phyloP scores from a whole-genome alignment of 768 basidiomycete genomes.

The Pleurotus tuber-regium region DNA sequence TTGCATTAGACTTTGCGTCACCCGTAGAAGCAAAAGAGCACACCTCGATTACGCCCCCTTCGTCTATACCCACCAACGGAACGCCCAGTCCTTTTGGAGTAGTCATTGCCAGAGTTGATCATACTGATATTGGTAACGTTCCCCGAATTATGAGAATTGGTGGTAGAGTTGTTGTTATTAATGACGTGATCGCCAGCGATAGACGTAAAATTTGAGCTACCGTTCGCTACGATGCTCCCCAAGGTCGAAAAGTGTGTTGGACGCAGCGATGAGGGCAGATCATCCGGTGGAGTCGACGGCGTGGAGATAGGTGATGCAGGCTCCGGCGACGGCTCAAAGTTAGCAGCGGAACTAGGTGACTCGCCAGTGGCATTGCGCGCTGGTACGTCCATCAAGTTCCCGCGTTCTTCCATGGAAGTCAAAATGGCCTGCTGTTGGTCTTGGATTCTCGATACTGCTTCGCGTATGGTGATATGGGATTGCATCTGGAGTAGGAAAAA shows the following conservation, averaged over 20 bases:
- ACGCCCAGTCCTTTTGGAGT: not conserved
- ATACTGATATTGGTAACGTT: not conserved
- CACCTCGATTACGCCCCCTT: too few species aligned
- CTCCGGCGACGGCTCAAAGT: not conserved
- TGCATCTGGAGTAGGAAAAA: constrained; percentile 13
- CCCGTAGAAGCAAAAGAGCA: too few species aligned
- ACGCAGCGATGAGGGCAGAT: not conserved
- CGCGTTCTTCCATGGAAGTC: not conserved
- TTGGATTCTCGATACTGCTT: constrained; percentile 17
- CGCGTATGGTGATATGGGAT: constrained; percentile 21
- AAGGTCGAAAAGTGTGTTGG: not conserved
- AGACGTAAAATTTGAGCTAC: not conserved
- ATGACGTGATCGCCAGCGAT: not conserved
- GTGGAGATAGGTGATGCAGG: not conserved
- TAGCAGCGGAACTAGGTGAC: too few species aligned
- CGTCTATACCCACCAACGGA: too few species aligned
- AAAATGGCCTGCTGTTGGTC: constrained; percentile 4
- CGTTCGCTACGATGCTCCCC: not conserved
- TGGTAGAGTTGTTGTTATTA: not conserved
- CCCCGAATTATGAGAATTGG: not conserved
- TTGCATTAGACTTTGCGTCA: too few species aligned
- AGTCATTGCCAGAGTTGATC: not conserved
- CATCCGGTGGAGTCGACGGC: not conserved
- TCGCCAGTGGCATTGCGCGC: not conserved
- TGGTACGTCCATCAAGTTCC: not conserved